Evolutionary conservation across 805 yeast genomes (phyloP), one percentile per base, ranked within the genome.

Genomic region (Priceomyces haplophilus): DNA sequence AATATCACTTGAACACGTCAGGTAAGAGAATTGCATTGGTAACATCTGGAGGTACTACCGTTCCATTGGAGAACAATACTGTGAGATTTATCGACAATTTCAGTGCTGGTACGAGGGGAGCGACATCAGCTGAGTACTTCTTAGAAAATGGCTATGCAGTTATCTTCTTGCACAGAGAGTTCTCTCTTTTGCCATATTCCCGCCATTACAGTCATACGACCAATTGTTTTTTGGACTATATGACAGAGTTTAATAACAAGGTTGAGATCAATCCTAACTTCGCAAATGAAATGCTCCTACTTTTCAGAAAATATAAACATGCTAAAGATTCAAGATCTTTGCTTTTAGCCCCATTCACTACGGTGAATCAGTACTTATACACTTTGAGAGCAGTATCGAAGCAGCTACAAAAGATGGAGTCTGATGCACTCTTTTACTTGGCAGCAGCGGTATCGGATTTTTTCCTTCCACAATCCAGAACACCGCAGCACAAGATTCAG

Each of bases 361-460:
- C 97, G 0, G 97, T 93, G 13, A 89, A 88, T 58, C 97, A 93
- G 60, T 93, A 93, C 54, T 65, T 93, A 43, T 91, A 87, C 73
- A 88, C 97, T 0, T 70, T 93, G 50, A 80, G 82, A 49, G 65
- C 80, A 29, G 69, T 87, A 7, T 83, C 93, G 1, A 73, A 75
- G 48, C 70, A 74, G 34, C 61, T 91, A 55, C 76, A 81, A 41
- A 64, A 66, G 3, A 60, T 78, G 31, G 85, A 81, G 2, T 62
- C 74, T 3, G 69, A 67, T 42, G 87, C 89, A 0, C 60, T 93
- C 32, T 88, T 91, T 59, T 93, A 84, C 59, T 72, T 93, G 41
- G 99, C 99, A 0, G 98, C 99, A 7, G 99, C 99, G 0, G 99
- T 93, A 0, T 87, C 96, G 6, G 99, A 93, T 61, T 93, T 93